Conservation (phyloP, 257 asterid species). For the Primulina huaijiensis region DNA sequence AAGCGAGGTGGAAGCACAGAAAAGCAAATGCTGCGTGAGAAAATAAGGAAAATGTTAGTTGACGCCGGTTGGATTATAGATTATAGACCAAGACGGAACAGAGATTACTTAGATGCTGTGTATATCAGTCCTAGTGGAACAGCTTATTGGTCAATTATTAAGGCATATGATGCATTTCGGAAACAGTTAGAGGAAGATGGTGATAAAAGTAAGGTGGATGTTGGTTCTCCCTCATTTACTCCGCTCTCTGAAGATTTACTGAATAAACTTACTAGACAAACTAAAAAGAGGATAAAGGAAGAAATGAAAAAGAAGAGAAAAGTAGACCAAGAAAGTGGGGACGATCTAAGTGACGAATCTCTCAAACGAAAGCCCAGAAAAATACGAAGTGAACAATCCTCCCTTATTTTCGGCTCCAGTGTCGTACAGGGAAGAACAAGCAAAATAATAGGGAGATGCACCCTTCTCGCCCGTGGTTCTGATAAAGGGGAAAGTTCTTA, state of each 20-base stretch:
- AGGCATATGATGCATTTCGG: constrained; percentile 92
- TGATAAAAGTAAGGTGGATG: constrained; percentile 35
- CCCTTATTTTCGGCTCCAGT: constrained; percentile 30
- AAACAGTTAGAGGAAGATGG: constrained; percentile 60
- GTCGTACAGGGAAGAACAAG: constrained; percentile 62
- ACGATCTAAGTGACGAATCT: constrained; percentile 40
- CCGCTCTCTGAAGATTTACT: constrained; percentile 75
- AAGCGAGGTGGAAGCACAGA: constrained; percentile 87
- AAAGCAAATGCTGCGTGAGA: constrained; percentile 84
- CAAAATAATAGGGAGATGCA: constrained; percentile 73
- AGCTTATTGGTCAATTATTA: constrained; percentile 92
- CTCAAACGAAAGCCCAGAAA: constrained; percentile 37
- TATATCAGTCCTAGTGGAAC: constrained; percentile 86
- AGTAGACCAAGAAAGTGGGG: constrained; percentile 39
- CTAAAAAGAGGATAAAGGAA: constrained; percentile 79
- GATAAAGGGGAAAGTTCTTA: constrained; percentile 58
- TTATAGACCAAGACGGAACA: constrained; percentile 87
- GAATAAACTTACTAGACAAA: constrained; percentile 82
- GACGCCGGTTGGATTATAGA: constrained; percentile 90
- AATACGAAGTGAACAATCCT: constrained; percentile 36
- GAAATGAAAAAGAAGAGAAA: constrained; percentile 74
- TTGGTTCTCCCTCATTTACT: constrained; percentile 56
- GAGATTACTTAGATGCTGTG: constrained; percentile 96
- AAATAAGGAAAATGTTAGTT: constrained; percentile 76
- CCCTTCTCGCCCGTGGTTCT: constrained; percentile 70